Evolutionary conservation across 2,329 filamentous ascomycete genomes (phyloP).

Genomic region (Chrysosporium keratinophilum): DNA sequence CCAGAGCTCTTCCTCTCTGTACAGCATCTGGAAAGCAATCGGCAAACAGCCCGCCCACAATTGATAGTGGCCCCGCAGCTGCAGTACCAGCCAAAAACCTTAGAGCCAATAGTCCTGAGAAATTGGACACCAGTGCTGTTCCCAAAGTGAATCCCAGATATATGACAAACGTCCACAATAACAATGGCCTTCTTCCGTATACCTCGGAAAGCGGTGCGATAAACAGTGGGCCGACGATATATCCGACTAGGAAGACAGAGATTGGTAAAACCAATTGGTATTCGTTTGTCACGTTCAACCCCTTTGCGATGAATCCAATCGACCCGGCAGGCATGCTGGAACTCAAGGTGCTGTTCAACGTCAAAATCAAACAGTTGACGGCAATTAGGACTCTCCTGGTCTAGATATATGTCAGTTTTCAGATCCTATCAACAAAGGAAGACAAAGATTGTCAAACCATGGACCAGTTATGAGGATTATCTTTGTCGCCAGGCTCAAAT

Average conservation of each 20-base stretch:
- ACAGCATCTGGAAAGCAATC: constrained; percentile 39
- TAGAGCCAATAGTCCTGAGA: constrained; percentile 50
- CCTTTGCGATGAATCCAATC: constrained; percentile 27
- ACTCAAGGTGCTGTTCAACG: constrained; percentile 33
- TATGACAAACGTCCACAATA: constrained; percentile 47
- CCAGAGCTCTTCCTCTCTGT: constrained; percentile 32
- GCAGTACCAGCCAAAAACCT: constrained; percentile 51
- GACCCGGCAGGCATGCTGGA: constrained; percentile 33
- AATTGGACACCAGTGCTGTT: constrained; percentile 48
- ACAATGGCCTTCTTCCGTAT: constrained; percentile 44
- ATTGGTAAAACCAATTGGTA: constrained; percentile 27
- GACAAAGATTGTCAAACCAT: constrained; percentile 2
- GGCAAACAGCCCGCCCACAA: constrained; percentile 38
- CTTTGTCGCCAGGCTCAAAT: constrained; percentile 15
- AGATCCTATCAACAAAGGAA: neutral
- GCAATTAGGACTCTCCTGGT: constrained; percentile 18
- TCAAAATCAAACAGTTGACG: constrained; percentile 17
- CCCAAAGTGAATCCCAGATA: constrained; percentile 54
- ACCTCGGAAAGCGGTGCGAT: constrained; percentile 58
- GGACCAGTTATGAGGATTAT: constrained; percentile 23
- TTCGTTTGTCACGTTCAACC: constrained; percentile 27
- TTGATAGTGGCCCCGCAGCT: constrained; percentile 24
- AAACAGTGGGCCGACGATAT: constrained; percentile 46
- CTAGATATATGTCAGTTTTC: constrained; percentile 6
- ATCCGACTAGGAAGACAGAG: constrained; percentile 46